Evolutionary conservation across 2,329 filamentous ascomycete genomes (phyloP), one percentile per base, ranked within the genome.

Genomic region (Botrytis fabae): DNA sequence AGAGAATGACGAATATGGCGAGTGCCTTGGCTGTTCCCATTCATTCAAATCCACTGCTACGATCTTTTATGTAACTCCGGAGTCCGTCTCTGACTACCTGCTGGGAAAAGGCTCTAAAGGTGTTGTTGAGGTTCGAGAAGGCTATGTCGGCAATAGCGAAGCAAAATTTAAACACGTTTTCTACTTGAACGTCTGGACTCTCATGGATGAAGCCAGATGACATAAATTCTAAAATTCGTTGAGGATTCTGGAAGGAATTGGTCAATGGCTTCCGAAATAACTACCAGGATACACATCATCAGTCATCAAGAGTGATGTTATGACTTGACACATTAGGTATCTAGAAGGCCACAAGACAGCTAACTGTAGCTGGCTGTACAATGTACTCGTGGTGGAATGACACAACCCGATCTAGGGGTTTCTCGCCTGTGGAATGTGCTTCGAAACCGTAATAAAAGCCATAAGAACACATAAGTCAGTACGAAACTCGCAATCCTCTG

Each of bases 211-310:
- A 51, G 44, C 44, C 46, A 32, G 38, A 40, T 66, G 64, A 66
- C 32, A 54, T 40, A 32, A 18, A 9, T 51, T 48, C 44, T 38
- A 6, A n/a, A 22, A 40, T 54, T n/a, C 32, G 44, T 66, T 54
- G 46, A 54, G 44, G 44, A 51, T 51, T 51, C 44, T 65, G 7
- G 32, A 54, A 66, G 64, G 64, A 51, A 51, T 57, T 54, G 64
- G 28, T 51, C 32, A 20, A 42, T 57, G 35, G 6, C 25, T 28
- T 28, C 35, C 14, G n/a, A 42, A 22, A 32, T 54, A 57, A 20
- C 25, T 22, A 54, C 63, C 20, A 40, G 63, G 63, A 66, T 46
- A 32, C 18, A 44, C 14, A 28, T 46, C n/a, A 63, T 65, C 44
- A n/a, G 32, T 25, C 44, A 65, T 51, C 28, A 65, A n/a, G 16